Conservation (phyloP, 805 yeast species). For the Candida rishiriensis region DNA sequence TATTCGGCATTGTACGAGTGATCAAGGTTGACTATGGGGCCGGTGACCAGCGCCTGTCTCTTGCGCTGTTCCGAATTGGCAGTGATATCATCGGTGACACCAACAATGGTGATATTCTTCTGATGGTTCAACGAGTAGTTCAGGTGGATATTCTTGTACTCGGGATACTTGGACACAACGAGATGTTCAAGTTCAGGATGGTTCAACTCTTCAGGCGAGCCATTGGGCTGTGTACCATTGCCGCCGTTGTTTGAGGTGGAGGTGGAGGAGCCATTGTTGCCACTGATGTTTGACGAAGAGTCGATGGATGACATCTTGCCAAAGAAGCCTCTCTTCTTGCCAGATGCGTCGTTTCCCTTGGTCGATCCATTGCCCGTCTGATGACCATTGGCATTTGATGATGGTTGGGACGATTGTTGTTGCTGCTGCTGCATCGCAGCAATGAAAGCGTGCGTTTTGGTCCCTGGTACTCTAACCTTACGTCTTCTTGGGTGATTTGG, state of each 20-base stretch:
- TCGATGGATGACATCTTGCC: conserved; percentile 7
- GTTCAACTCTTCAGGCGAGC: conserved; percentile 4
- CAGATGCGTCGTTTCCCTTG: conserved; percentile 1
- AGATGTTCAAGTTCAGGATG: conserved; percentile 18
- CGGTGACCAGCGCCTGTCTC: conserved; percentile 68
- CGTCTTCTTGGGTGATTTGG: conserved; percentile 31
- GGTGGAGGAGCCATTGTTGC: conserved; percentile 15
- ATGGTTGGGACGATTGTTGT: conserved; percentile 1
- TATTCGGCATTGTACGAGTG: conserved; percentile 52
- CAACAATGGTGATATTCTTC: conserved; percentile 42
- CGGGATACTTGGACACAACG: conserved; percentile 26
- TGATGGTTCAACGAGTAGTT: conserved; percentile 38
- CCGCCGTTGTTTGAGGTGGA: conserved; percentile 3
- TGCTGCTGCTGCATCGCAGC: conserved; percentile 17
- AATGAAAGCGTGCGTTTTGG: conserved; percentile 36
- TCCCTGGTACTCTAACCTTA: conserved; percentile 37
- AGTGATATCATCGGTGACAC: conserved; percentile 34
- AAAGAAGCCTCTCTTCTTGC: conserved; percentile 18
- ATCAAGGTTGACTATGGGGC: conserved; percentile 84
- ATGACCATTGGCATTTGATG: conserved; percentile 1
- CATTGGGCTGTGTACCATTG: not conserved
- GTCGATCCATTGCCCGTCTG: not conserved
- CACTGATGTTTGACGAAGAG: conserved; percentile 2
- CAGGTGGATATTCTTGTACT: conserved; percentile 30
- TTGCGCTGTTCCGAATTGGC: conserved; percentile 69